These are phyloP conservation scores for Hemisphaericaspora lyxosophila DNA, from an alignment of 1,139 yeast genomes.

Conservation along the genomic window DNA sequence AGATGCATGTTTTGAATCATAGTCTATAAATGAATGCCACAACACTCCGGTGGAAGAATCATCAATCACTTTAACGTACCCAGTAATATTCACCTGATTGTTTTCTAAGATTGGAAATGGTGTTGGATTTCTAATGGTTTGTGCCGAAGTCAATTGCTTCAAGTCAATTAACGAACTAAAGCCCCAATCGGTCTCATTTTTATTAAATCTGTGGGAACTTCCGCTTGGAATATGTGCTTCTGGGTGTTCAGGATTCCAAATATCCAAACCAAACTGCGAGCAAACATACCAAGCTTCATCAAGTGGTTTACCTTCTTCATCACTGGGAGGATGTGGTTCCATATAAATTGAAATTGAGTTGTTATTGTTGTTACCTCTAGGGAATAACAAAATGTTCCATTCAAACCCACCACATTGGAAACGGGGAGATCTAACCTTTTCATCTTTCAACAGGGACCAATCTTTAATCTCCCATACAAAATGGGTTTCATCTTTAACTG, in stretches of 20 bases:
- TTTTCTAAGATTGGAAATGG: slow-evolving; percentile 47
- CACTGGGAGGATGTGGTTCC: slow-evolving; percentile 54
- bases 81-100: slow-evolving; percentile 68
- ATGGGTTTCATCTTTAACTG: slow-evolving; percentile 37
- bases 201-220: slow-evolving; percentile 79
- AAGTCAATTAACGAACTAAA: slow-evolving; percentile 74
- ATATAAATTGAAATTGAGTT: slow-evolving; percentile 58
- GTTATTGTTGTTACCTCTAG: slow-evolving; percentile 61
- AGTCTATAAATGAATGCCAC: slow-evolving; percentile 84
- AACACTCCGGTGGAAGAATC: slow-evolving; percentile 90
- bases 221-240: slow-evolving; percentile 57
- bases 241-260: slow-evolving; percentile 81
- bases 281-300: slow-evolving; percentile 75
- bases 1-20: slow-evolving; percentile 83
- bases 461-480: slow-evolving; percentile 76
- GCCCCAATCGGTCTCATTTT: slow-evolving; percentile 92
- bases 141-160: slow-evolving; percentile 39
- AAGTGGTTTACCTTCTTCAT: slow-evolving; percentile 27
- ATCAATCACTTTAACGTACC: slow-evolving; percentile 70
- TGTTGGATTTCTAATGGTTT: slow-evolving; percentile 11
- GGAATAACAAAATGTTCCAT: slow-evolving; percentile 78
- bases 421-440: slow-evolving; percentile 50
- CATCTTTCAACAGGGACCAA: slow-evolving; percentile 54
- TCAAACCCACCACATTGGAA: slow-evolving; percentile 67
- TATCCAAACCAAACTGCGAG: slow-evolving; percentile 83